Evolutionary conservation across 441 rosid species (phyloP).

Genomic region (Cnidoscolus chayamansa): DNA sequence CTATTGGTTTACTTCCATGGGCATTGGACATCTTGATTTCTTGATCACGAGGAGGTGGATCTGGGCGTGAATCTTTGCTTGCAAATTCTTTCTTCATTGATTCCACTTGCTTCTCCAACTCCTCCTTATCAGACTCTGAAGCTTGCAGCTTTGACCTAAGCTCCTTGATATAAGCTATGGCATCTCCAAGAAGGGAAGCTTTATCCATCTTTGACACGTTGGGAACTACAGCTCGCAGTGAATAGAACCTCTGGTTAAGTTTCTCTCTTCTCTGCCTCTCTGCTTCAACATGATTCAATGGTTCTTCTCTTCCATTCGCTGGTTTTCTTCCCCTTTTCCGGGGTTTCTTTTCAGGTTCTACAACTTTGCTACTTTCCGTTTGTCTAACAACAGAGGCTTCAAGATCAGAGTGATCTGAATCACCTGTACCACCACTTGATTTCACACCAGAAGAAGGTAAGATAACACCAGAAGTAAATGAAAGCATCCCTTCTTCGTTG

Average conservation of each 20-base stretch:
- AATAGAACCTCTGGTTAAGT: slow-evolving; percentile 87
- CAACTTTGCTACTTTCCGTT: slow-evolving; percentile 54
- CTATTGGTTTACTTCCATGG: slow-evolving; percentile 41
- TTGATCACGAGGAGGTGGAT: slow-evolving; percentile 37
- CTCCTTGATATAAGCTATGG: slow-evolving; percentile 85
- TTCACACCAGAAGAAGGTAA: slow-evolving; percentile 58
- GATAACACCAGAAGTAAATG: slow-evolving; percentile 63
- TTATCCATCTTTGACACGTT: slow-evolving; percentile 98
- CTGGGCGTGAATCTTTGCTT: slow-evolving; percentile 38
- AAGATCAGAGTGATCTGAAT: slow-evolving; percentile 86
- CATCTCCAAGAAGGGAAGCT: slow-evolving; percentile 91
- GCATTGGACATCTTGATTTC: slow-evolving; percentile 37
- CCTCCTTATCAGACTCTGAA: slow-evolving; percentile 58
- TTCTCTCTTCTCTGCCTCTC: slow-evolving; percentile 99
- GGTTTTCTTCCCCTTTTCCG: slow-evolving; percentile 92
- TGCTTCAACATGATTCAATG: slow-evolving; percentile 95
- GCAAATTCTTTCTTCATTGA: slow-evolving; percentile 46
- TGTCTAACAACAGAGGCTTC: slow-evolving; percentile 89
- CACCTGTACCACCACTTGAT: slow-evolving; percentile 56
- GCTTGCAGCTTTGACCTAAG: slow-evolving; percentile 63
- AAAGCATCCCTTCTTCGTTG: slow-evolving; percentile 65
- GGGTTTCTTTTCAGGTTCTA: slow-evolving; percentile 85
- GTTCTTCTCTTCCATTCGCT: slow-evolving; percentile 95
- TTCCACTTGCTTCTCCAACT: slow-evolving; percentile 64
- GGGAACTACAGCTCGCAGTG: slow-evolving; percentile 91